These are phyloP conservation scores for Xylaria sp. DNA, from an alignment of 2,329 filamentous ascomycete species.

Conservation along the genomic window DNA sequence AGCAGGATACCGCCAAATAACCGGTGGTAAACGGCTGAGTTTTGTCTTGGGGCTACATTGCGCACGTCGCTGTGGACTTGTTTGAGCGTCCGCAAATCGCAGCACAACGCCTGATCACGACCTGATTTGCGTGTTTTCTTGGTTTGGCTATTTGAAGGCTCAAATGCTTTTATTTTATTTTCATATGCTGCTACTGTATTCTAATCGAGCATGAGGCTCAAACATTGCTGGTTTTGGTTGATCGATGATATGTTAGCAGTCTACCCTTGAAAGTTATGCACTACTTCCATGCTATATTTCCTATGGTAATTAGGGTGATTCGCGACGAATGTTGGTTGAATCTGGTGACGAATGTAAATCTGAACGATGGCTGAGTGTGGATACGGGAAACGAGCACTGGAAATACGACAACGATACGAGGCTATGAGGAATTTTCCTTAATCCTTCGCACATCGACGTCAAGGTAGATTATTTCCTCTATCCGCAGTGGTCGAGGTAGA, in stretches of 20 bases:
- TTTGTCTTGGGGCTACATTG: not conserved
- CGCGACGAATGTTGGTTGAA: not conserved
- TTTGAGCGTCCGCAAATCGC: not conserved
- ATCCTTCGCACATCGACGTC: not conserved
- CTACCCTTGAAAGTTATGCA: constrained; percentile 25
- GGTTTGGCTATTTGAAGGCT: constrained; percentile 40
- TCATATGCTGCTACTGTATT: constrained; percentile 38
- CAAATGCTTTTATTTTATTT: constrained; percentile 29
- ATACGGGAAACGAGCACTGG: constrained; percentile 19
- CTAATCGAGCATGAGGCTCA: constrained; percentile 27
- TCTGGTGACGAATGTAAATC: constrained; percentile 9
- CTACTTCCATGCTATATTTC: constrained; percentile 30
- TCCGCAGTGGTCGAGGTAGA: constrained; percentile 1
- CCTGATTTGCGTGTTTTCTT: constrained; percentile 8
- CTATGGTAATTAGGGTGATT: constrained; percentile 12
- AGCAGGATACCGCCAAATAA: not conserved
- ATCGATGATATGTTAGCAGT: constrained; percentile 22
- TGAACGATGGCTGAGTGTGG: constrained; percentile 10
- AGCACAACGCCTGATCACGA: constrained; percentile 8
- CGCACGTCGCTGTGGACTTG: not conserved
- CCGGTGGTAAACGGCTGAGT: not conserved
- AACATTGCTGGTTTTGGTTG: constrained; percentile 25
- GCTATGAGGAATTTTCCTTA: not conserved
- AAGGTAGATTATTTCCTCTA: not conserved
- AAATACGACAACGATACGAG: constrained; percentile 4